These are phyloP conservation scores for Xylaria venustula DNA, from an alignment of 495 filamentous ascomycete species.

Conservation along the genomic window DNA sequence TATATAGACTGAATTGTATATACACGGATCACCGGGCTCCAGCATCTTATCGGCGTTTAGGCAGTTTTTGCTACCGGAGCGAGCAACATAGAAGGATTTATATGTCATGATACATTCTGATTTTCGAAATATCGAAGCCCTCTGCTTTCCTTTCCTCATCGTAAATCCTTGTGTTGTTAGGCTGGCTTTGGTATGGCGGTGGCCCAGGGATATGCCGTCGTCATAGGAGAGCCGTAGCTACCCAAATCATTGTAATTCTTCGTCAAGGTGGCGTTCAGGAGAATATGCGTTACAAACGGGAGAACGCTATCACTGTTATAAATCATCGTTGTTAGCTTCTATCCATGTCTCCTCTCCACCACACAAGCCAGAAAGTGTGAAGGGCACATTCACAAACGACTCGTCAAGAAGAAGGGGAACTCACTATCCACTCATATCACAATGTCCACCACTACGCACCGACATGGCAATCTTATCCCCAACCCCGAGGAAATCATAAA, in stretches of 20 bases:
- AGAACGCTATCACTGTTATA: slow-evolving; percentile 41
- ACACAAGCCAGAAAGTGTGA: too few species aligned
- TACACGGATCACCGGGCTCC: background rate
- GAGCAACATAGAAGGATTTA: slow-evolving; percentile 4
- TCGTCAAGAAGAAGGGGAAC: too few species aligned
- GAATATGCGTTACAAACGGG: slow-evolving; percentile 50
- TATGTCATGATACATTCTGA: background rate
- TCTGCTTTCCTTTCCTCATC: background rate
- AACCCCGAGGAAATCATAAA: slow-evolving; percentile 52
- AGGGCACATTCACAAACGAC: too few species aligned
- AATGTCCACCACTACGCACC: slow-evolving; percentile 48
- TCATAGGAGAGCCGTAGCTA: slow-evolving; percentile 46
- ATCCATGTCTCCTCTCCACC: too few species aligned
- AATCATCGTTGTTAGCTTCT: slow-evolving; percentile 12
- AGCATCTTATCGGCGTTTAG: slow-evolving; percentile 3
- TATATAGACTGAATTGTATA: background rate
- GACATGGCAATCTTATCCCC: slow-evolving; percentile 49
- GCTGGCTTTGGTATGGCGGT: slow-evolving; percentile 35
- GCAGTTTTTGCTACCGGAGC: background rate
- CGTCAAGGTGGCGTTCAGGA: slow-evolving; percentile 46
- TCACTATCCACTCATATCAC: slow-evolving; percentile 50
- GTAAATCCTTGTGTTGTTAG: background rate
- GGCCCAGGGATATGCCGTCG: slow-evolving; percentile 49
- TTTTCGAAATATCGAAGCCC: too few species aligned
- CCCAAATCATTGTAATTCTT: slow-evolving; percentile 47